A percentile compares a stretch with the other conserved stretches of the same genome.
phyloP scores from a whole-genome alignment of 2,329 filamentous ascomycete genomes.

The Aspergillus persii region DNA sequence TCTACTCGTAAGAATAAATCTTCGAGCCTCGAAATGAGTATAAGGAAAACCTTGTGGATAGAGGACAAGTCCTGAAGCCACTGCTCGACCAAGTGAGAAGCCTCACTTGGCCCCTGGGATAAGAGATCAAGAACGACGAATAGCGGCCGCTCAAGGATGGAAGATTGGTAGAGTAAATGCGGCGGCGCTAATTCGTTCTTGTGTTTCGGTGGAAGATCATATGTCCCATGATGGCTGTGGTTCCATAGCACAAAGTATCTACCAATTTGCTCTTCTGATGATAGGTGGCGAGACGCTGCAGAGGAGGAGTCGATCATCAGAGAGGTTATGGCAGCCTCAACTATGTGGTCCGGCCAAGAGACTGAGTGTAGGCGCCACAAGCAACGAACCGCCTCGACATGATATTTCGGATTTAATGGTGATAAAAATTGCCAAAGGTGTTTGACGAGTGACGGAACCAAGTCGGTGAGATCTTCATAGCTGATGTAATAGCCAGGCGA shows the following conservation, averaged over 20 bases:
- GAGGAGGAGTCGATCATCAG: conserved; percentile 58
- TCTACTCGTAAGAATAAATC: conserved; percentile 28
- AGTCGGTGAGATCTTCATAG: conserved; percentile 51
- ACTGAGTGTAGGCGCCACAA: conserved; percentile 84
- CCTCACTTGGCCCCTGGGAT: conserved; percentile 67
- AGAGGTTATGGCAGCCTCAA: conserved; percentile 74
- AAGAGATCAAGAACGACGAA: conserved; percentile 80
- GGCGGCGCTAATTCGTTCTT: conserved; percentile 27
- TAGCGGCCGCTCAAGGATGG: conserved; percentile 75
- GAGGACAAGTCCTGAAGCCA: conserved; percentile 68
- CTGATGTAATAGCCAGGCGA: conserved; percentile 35
- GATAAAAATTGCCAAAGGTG: conserved; percentile 79
- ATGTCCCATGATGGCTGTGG: conserved; percentile 40
- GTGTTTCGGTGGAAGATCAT: conserved; percentile 37
- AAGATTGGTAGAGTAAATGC: conserved; percentile 39
- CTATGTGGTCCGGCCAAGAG: conserved; percentile 64
- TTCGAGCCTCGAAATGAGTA: conserved; percentile 35
- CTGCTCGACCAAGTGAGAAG: conserved; percentile 71
- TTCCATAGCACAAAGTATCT: conserved; percentile 44
- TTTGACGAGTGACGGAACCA: conserved; percentile 67
- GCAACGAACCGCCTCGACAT: conserved; percentile 84
- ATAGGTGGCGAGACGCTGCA: conserved; percentile 25
- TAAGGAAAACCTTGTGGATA: conserved; percentile 45
- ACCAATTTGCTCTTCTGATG: conserved; percentile 36
- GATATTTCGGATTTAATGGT: conserved; percentile 82